A percentile compares a stretch with the other conserved stretches of the same genome.
These are phyloP conservation scores for Sclerotinia subarctica DNA, from an alignment of 2,329 filamentous ascomycete species.

Conservation along the genomic window DNA sequence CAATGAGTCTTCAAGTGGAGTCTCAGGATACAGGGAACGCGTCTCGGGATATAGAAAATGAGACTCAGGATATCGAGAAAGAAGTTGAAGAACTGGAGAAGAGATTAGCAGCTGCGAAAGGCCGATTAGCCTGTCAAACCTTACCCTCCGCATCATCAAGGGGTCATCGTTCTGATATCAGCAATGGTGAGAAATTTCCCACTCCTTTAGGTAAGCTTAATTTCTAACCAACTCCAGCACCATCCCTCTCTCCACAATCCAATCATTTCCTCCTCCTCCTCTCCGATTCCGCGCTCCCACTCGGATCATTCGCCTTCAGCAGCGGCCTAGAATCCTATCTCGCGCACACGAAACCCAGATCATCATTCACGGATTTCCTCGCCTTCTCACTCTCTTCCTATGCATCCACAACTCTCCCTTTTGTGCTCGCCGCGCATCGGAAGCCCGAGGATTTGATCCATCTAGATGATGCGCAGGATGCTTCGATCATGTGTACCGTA, in stretches of 20 bases:
- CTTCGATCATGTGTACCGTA: conserved; percentile 74
- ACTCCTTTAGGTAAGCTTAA: neutral
- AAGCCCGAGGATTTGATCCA: conserved; percentile 48
- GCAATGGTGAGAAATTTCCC: neutral
- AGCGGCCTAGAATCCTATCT: conserved; percentile 80
- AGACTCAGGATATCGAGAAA: conserved; percentile 39
- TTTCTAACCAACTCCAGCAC: conserved; percentile 26
- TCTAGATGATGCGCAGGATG: conserved; percentile 75
- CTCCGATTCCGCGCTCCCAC: conserved; percentile 75
- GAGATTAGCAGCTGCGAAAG: conserved; percentile 43
- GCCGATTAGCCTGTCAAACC: conserved; percentile 42
- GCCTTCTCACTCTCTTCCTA: conserved; percentile 67
- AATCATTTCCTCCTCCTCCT: conserved; percentile 71
- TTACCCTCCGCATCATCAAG: conserved; percentile 29
- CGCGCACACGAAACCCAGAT: conserved; percentile 56
- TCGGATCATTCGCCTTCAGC: conserved; percentile 86
- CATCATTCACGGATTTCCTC: conserved; percentile 64
- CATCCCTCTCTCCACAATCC: conserved; percentile 26
- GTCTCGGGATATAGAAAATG: conserved; percentile 8
- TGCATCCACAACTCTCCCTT: conserved; percentile 70
- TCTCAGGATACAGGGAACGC: conserved; percentile 6
- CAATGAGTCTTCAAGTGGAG: conserved; percentile 15
- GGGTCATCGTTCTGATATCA: conserved; percentile 25
- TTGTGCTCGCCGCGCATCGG: conserved; percentile 66
- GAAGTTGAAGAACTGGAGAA: conserved; percentile 59